These are phyloP conservation scores for Aspergillus carlsbadensis DNA, from an alignment of 495 filamentous ascomycete species.

Conservation along the genomic window DNA sequence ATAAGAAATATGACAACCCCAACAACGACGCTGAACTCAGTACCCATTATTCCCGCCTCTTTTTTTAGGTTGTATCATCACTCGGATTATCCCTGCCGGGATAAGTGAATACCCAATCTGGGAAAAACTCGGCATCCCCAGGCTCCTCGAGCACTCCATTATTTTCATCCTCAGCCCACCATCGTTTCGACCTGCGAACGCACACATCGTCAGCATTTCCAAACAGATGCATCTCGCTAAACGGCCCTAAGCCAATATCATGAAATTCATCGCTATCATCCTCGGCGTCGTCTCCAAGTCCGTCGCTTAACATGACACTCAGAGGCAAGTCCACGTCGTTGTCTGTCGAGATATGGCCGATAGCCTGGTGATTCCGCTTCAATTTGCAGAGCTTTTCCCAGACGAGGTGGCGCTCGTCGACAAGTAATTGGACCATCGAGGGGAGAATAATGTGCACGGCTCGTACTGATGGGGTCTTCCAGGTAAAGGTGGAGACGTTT, in stretches of 20 bases:
- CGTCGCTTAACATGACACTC: not conserved
- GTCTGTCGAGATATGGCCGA: not conserved
- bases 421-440: not conserved
- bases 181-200: not conserved
- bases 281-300: not conserved
- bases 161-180: not conserved
- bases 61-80: too few relatives aligned
- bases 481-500: not conserved
- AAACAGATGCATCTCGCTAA: not conserved
- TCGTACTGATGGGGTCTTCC: not conserved
- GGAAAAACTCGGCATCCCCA: not conserved
- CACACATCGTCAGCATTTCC: not conserved
- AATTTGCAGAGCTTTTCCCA: not conserved
- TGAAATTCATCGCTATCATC: not conserved
- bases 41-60: too few relatives aligned
- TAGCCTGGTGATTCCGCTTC: not conserved
- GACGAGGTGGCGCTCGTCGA: not conserved
- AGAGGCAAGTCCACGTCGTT: not conserved
- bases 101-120: not conserved
- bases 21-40: too few relatives aligned
- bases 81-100: not conserved
- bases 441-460: not conserved
- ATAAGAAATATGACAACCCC: too few relatives aligned
- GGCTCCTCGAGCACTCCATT: not conserved
- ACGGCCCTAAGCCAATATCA: not conserved